A percentile compares a stretch with the other conserved stretches of the same genome.
Conservation (phyloP, 1,284 basidiomycete species). For the Malassezia globosa region DNA sequence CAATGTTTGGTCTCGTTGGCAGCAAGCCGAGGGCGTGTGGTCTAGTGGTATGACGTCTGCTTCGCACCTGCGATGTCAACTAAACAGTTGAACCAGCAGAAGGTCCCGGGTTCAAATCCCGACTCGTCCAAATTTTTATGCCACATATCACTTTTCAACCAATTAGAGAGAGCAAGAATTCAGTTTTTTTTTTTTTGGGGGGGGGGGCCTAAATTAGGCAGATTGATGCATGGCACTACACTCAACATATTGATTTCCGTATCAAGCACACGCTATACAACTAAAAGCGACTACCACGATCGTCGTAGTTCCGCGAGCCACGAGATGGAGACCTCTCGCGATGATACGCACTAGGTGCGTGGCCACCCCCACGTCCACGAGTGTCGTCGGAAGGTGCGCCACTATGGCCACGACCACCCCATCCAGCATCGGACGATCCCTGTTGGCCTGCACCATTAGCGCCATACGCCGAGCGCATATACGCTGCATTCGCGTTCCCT, state of each 20-base stretch:
- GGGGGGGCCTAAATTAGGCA: background rate
- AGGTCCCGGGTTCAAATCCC: slow-evolving; percentile 23
- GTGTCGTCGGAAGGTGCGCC: background rate
- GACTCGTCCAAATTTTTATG: slow-evolving; percentile 16
- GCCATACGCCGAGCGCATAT: slow-evolving; percentile 18
- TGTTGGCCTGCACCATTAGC: slow-evolving; percentile 48
- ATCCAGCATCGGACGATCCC: slow-evolving; percentile 16
- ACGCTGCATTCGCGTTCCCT: slow-evolving; percentile 44
- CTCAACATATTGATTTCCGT: background rate
- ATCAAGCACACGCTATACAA: background rate
- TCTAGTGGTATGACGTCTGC: slow-evolving; percentile 23
- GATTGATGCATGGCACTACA: background rate
- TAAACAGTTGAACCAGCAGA: slow-evolving; percentile 13
- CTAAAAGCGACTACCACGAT: slow-evolving; percentile 16
- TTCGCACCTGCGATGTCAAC: slow-evolving; percentile 15
- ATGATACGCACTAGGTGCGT: slow-evolving; percentile 2
- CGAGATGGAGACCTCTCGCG: slow-evolving; percentile 16
- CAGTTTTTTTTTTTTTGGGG: background rate
- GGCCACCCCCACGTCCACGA: slow-evolving; percentile 2
- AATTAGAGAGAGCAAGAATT: too few species aligned
- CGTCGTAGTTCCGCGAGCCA: slow-evolving; percentile 16
- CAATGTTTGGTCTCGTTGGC: background rate
- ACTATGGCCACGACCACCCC: background rate
- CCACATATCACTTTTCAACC: background rate
- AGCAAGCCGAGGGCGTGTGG: slow-evolving; percentile 13